Evolutionary conservation across 129 eudicot genomes (phyloP).

Genomic region (Lonicera japonica): DNA sequence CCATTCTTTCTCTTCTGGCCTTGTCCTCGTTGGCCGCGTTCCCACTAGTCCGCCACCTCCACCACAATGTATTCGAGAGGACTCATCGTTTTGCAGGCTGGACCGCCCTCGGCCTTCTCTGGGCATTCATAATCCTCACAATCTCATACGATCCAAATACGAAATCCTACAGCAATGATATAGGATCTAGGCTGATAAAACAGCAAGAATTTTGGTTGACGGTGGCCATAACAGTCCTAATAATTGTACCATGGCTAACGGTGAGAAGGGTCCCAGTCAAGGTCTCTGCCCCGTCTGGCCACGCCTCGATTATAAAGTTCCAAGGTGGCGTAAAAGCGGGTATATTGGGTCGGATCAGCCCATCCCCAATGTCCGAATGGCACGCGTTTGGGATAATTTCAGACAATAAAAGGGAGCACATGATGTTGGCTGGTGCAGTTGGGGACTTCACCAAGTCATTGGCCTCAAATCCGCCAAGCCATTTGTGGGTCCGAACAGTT

Average conservation of each 20-base stretch:
- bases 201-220: slow-evolving; percentile 64
- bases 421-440: slow-evolving; percentile 84
- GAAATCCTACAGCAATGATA: slow-evolving; percentile 31
- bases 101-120: slow-evolving; percentile 46
- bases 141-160: slow-evolving; percentile 36
- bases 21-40: slow-evolving; percentile 52
- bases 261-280: slow-evolving; percentile 57
- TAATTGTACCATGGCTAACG: slow-evolving; percentile 56
- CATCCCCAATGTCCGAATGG: slow-evolving; percentile 76
- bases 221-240: slow-evolving; percentile 35
- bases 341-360: slow-evolving; percentile 69
- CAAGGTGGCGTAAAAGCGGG: slow-evolving; percentile 66
- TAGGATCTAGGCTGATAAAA: slow-evolving; percentile 28
- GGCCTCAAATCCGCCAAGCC: slow-evolving; percentile 56
- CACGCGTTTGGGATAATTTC: slow-evolving; percentile 78
- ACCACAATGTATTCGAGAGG: slow-evolving; percentile 66
- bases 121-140: slow-evolving; percentile 52
- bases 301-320: slow-evolving; percentile 66
- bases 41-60: slow-evolving; percentile 75
- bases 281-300: slow-evolving; percentile 55
- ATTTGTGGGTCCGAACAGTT: slow-evolving; percentile 65
- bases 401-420: slow-evolving; percentile 55
- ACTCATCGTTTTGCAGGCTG: slow-evolving; percentile 67
- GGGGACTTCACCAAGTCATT: slow-evolving; percentile 69
- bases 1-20: slow-evolving; percentile 44